Evolutionary conservation across 768 basidiomycete species (phyloP).

Genomic region (Cyclocybe cylindracea): DNA sequence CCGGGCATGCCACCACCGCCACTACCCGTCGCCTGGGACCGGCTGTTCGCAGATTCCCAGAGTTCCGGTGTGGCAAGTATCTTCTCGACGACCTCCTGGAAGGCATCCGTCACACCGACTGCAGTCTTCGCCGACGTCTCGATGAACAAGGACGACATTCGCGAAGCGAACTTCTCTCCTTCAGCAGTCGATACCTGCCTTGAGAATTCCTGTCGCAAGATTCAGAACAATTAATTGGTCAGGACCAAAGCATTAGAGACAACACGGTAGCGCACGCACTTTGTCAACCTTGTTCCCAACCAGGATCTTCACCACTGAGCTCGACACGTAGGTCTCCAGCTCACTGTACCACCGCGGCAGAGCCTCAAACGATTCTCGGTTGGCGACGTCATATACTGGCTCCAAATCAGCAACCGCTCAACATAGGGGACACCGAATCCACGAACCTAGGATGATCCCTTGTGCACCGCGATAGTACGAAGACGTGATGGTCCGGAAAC

Average conservation of each 20-base stretch:
- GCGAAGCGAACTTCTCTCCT: slow-evolving; percentile 75
- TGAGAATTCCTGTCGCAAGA: slow-evolving; percentile 71
- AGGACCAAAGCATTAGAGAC: neutral
- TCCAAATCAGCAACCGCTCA: neutral
- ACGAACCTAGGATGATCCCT: slow-evolving; percentile 73
- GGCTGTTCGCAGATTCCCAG: slow-evolving; percentile 50
- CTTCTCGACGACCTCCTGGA: slow-evolving; percentile 71
- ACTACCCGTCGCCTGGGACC: slow-evolving; percentile 33
- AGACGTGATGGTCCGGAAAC: slow-evolving; percentile 93
- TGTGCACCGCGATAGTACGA: slow-evolving; percentile 93
- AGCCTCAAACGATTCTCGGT: slow-evolving; percentile 89
- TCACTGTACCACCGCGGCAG: slow-evolving; percentile 93
- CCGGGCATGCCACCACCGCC: slow-evolving; percentile 52
- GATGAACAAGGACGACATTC: slow-evolving; percentile 84
- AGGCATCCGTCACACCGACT: slow-evolving; percentile 75
- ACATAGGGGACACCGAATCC: neutral
- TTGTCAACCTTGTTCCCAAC: slow-evolving; percentile 97
- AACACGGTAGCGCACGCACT: slow-evolving; percentile 19
- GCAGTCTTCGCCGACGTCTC: slow-evolving; percentile 95
- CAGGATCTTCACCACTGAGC: slow-evolving; percentile 88
- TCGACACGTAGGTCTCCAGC: slow-evolving; percentile 89
- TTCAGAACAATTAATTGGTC: neutral
- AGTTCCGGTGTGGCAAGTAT: slow-evolving; percentile 85
- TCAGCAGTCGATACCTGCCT: slow-evolving; percentile 83
- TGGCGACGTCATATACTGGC: slow-evolving; percentile 93